These are phyloP conservation scores for Colletotrichum navitas DNA, from an alignment of 2,329 filamentous ascomycete species.

Conservation along the genomic window DNA sequence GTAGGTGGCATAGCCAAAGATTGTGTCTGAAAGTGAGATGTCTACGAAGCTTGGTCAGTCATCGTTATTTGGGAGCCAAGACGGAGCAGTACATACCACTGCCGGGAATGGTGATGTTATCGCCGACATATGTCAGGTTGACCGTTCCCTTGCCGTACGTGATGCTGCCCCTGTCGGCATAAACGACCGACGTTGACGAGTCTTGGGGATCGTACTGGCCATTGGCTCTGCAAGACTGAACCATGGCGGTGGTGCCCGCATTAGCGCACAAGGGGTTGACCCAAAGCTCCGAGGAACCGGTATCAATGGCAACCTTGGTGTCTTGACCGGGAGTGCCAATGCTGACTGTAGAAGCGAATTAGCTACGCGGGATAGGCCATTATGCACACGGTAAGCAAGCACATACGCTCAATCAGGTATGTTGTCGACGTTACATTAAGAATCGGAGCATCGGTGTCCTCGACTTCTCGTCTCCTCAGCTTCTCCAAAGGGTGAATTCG, in stretches of 20 bases:
- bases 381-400: neutral
- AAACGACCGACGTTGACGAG: constrained; percentile 45
- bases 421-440: constrained; percentile 42
- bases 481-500: constrained; percentile 33
- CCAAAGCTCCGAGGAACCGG: constrained; percentile 68
- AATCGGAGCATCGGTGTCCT: constrained; percentile 38
- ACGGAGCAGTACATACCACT: constrained; percentile 42
- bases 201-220: constrained; percentile 54
- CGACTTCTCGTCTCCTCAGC: constrained; percentile 36
- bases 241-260: constrained; percentile 51
- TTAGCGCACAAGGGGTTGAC: constrained; percentile 63
- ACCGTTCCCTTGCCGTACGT: constrained; percentile 50
- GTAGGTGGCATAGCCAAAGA: constrained; percentile 49
- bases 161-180: constrained; percentile 43
- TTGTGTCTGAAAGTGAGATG: constrained; percentile 45
- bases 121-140: constrained; percentile 47
- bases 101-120: constrained; percentile 48
- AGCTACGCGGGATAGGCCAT: neutral
- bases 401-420: constrained; percentile 42
- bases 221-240: constrained; percentile 55
- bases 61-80: too few species aligned
- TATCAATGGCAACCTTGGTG: constrained; percentile 63
- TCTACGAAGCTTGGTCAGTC: constrained; percentile 28
- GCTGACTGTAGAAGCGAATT: constrained; percentile 24
- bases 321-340: constrained; percentile 56